A percentile compares a stretch with the other conserved stretches of the same genome.
phyloP scores from a whole-genome alignment of 257 asterid genomes.

The Gynochthodes officinalis region DNA sequence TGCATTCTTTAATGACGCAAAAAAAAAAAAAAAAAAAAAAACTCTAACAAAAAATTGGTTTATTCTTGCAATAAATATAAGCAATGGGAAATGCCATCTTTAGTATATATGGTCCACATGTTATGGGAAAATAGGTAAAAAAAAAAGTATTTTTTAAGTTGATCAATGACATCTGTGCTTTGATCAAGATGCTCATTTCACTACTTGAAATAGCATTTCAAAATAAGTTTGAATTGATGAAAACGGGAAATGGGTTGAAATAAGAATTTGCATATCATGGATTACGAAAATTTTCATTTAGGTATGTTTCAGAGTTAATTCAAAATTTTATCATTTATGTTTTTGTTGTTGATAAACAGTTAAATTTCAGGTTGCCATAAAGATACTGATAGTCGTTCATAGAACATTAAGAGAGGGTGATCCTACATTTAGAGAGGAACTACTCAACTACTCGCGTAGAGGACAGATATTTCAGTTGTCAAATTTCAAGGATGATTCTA shows the following conservation, averaged over 20 bases:
- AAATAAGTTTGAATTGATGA: neutral
- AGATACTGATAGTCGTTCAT: constrained; percentile 75
- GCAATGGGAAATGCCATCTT: neutral
- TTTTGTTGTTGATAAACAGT: neutral
- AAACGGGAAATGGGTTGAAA: neutral
- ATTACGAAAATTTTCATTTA: neutral
- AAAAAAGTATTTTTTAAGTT: too few relatives aligned
- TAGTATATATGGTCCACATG: neutral
- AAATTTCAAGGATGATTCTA: constrained; percentile 85
- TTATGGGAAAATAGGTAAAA: neutral
- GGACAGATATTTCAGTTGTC: constrained; percentile 65
- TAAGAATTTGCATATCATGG: neutral
- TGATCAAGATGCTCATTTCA: neutral
- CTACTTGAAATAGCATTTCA: neutral
- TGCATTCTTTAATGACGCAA: neutral
- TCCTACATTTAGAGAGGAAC: constrained; percentile 70
- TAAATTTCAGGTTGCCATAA: constrained; percentile 69
- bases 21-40: too few relatives aligned
- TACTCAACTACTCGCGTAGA: constrained; percentile 55
- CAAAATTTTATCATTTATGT: neutral
- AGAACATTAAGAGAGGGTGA: constrained; percentile 85
- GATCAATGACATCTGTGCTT: neutral
- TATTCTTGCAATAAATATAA: neutral
- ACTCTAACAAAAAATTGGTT: too few relatives aligned
- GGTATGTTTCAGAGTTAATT: neutral